Percentiles rank a stretch among this genome's conserved stretches.
These are phyloP conservation scores for Penicillium brevicompactum DNA, from an alignment of 2,329 filamentous ascomycete species.

Conservation along the genomic window DNA sequence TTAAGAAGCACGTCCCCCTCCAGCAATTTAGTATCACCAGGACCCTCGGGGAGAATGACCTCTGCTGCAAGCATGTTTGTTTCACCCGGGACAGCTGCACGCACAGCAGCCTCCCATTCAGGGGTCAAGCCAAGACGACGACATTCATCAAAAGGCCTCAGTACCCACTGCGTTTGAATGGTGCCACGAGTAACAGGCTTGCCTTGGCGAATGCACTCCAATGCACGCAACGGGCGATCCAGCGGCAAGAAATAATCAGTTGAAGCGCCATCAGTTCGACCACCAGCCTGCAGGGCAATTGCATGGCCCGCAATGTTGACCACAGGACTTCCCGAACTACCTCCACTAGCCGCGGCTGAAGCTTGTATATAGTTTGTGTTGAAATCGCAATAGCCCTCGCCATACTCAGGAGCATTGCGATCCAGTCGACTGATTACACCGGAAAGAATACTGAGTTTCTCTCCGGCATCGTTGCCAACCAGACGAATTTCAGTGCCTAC, in stretches of 20 bases:
- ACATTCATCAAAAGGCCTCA: constrained; percentile 98
- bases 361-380: constrained; percentile 97
- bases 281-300: constrained; percentile 90
- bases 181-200: constrained; percentile 82
- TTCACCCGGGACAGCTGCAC: constrained; percentile 83
- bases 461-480: constrained; percentile 96
- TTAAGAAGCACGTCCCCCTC: constrained; percentile 93
- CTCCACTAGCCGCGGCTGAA: constrained; percentile 92
- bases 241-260: constrained; percentile 97
- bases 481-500: constrained; percentile 95
- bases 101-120: constrained; percentile 82
- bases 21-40: constrained; percentile 81
- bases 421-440: constrained; percentile 96
- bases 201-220: constrained; percentile 79
- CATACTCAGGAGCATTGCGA: constrained; percentile 95
- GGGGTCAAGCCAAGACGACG: constrained; percentile 81
- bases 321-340: constrained; percentile 96
- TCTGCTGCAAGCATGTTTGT: constrained; percentile 97
- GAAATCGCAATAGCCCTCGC: constrained; percentile 97
- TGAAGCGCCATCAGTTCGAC: constrained; percentile 88
- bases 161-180: constrained; percentile 96
- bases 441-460: constrained; percentile 96
- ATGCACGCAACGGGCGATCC: constrained; percentile 82
- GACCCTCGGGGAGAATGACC: constrained; percentile 88
- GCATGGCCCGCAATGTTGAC: constrained; percentile 93